phyloP scores from a whole-genome alignment of 805 yeast genomes.

The Spathaspora arborariae region DNA sequence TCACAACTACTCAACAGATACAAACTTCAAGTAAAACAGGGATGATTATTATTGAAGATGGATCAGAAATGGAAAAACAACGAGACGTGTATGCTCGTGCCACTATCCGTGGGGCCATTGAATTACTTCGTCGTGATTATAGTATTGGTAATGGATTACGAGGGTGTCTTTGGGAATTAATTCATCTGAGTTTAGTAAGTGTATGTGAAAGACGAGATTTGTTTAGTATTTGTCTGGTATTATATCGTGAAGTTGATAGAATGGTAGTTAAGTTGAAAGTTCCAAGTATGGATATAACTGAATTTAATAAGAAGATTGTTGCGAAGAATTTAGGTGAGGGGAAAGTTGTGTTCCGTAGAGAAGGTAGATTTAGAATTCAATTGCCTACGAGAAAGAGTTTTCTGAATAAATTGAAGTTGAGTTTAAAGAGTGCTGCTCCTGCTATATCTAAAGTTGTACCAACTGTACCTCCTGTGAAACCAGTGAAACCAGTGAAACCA shows the following conservation, averaged over 20 bases:
- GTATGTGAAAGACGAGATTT: constrained; percentile 58
- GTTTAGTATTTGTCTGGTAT: constrained; percentile 60
- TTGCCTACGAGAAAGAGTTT: constrained; percentile 25
- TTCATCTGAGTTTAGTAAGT: constrained; percentile 59
- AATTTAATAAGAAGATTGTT: constrained; percentile 54
- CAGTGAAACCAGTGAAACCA: neutral
- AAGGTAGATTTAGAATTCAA: constrained; percentile 54
- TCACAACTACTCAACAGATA: constrained; percentile 20
- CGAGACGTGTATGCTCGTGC: constrained; percentile 65
- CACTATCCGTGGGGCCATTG: constrained; percentile 62
- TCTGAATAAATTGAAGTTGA: neutral
- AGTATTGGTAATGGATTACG: constrained; percentile 55
- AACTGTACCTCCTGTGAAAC: neutral
- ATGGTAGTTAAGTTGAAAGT: constrained; percentile 58
- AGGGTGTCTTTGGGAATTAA: constrained; percentile 60
- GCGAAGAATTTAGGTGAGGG: constrained; percentile 54
- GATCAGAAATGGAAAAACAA: constrained; percentile 47
- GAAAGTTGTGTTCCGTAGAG: constrained; percentile 56
- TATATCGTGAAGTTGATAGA: constrained; percentile 59
- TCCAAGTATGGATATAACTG: constrained; percentile 54
- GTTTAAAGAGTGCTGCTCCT: neutral
- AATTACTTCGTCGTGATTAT: constrained; percentile 57
- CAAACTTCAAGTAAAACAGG: constrained; percentile 12
- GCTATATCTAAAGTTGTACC: neutral
- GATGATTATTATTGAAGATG: constrained; percentile 58